Percentiles rank a stretch among this genome's conserved stretches.
Conservation (phyloP, 1,284 basidiomycete species). For the Apiotrichum sp. region DNA sequence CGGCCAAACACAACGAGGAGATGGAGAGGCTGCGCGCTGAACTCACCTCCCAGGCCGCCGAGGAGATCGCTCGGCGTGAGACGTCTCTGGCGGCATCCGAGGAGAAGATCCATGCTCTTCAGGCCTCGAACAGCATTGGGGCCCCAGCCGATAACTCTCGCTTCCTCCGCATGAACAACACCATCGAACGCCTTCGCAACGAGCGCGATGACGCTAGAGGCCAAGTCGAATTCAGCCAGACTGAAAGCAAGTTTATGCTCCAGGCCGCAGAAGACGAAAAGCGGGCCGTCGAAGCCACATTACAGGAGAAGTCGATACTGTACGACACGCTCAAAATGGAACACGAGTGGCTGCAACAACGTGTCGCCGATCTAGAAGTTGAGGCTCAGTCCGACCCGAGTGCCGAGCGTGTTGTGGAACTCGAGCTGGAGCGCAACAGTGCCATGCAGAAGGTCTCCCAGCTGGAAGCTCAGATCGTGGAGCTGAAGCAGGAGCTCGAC, state of each 20-base stretch:
- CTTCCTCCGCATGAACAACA: constrained; percentile 8
- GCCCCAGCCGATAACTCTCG: background rate
- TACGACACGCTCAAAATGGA: background rate
- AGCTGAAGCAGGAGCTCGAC: background rate
- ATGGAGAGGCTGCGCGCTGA: constrained; percentile 7
- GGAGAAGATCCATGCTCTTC: background rate
- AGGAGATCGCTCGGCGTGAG: background rate
- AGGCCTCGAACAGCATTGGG: background rate
- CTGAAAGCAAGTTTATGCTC: constrained; percentile 7
- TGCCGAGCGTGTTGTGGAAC: background rate
- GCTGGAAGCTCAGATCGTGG: constrained; percentile 4
- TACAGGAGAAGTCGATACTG: background rate
- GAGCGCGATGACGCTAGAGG: constrained; percentile 14
- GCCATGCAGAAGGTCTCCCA: background rate
- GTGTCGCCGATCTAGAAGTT: background rate
- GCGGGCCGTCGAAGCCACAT: background rate
- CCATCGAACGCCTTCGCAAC: constrained; percentile 11
- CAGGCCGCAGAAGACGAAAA: background rate
- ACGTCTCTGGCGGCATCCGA: background rate
- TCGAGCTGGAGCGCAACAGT: constrained; percentile 5
- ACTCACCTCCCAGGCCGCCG: background rate
- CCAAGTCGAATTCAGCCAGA: constrained; percentile 8
- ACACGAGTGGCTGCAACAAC: background rate
- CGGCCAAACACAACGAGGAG: constrained; percentile 21
- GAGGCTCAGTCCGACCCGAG: background rate